Percentiles rank a stretch among this genome's conserved stretches.
Conservation (phyloP, 2,329 filamentous ascomycete species). For the Fusarium nematophilum region DNA sequence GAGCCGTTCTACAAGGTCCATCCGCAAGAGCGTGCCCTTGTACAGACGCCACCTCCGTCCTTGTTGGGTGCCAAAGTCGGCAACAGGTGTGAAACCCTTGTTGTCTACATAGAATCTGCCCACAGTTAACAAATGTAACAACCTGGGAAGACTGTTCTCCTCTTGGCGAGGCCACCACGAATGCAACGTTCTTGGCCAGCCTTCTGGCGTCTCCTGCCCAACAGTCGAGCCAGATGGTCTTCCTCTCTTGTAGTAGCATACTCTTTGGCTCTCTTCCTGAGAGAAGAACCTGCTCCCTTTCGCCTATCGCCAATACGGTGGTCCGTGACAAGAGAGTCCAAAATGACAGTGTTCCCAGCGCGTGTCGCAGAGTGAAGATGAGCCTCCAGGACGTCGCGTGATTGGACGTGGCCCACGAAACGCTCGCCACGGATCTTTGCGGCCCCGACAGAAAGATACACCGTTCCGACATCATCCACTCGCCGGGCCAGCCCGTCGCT, state of each 20-base stretch:
- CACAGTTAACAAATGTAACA: constrained; percentile 16
- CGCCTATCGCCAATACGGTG: constrained; percentile 22
- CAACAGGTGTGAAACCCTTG: constrained; percentile 27
- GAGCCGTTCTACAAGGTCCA: constrained; percentile 25
- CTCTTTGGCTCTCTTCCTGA: constrained; percentile 30
- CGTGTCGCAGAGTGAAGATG: constrained; percentile 18
- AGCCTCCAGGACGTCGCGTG: constrained; percentile 18
- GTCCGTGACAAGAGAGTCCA: constrained; percentile 30
- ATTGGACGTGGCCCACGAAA: constrained; percentile 24
- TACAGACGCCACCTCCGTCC: constrained; percentile 9
- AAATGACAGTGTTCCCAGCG: constrained; percentile 28
- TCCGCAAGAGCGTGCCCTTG: constrained; percentile 32
- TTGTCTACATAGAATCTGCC: constrained; percentile 35
- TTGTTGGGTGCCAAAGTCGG: constrained; percentile 16
- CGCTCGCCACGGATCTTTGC: constrained; percentile 10
- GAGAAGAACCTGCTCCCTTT: constrained; percentile 26
- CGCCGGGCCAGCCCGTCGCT: constrained; percentile 25
- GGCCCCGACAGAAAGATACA: constrained; percentile 28
- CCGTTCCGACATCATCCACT: constrained; percentile 25
- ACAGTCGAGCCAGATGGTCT: constrained; percentile 43
- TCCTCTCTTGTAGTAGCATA: constrained; percentile 27
- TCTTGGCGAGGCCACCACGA: neutral
- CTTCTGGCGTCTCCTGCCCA: constrained; percentile 42
- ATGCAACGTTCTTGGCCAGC: constrained; percentile 32
- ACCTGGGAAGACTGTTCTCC: neutral